Evolutionary conservation across 768 basidiomycete genomes (phyloP).

Genomic region (Leucocoprinus leucothites): DNA sequence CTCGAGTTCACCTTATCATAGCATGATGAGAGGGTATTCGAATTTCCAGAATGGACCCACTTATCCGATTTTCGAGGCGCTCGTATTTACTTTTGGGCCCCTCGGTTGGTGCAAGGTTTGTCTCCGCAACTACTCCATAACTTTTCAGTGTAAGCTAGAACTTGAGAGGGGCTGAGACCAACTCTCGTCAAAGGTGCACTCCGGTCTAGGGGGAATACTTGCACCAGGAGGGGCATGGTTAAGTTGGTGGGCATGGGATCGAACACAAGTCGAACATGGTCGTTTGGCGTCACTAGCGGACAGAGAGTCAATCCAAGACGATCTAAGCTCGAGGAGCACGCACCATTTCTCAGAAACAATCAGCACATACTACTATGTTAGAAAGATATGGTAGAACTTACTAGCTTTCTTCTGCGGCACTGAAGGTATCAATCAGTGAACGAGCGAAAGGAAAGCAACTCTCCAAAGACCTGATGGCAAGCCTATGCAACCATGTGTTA

Average conservation of each 20-base stretch:
- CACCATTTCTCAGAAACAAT: conserved; percentile 59
- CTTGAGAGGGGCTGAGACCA: conserved; percentile 2
- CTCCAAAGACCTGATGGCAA: conserved; percentile 47
- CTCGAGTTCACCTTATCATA: conserved; percentile 60
- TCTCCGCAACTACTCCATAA: conserved; percentile 36
- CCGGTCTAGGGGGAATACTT: conserved; percentile 50
- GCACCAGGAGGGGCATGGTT: conserved; percentile 59
- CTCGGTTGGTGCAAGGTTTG: conserved; percentile 34
- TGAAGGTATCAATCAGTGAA: conserved; percentile 25
- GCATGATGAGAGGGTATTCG: background rate
- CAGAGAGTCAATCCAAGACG: conserved; percentile 1
- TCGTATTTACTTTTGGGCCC: conserved; percentile 61
- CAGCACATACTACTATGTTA: conserved; percentile 13
- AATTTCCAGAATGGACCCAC: conserved; percentile 37
- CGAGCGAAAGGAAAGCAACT: conserved; percentile 1
- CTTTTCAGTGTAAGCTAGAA: background rate
- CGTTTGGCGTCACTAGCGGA: conserved; percentile 63
- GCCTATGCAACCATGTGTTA: conserved; percentile 30
- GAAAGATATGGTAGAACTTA: conserved; percentile 28
- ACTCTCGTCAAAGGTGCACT: conserved; percentile 75
- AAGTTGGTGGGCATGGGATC: conserved; percentile 69
- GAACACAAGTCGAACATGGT: conserved; percentile 74
- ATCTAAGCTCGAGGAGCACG: background rate
- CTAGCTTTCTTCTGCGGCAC: conserved; percentile 74
- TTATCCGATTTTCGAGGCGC: conserved; percentile 63